Evolutionary conservation across 2,329 filamentous ascomycete species (phyloP), one percentile per base, ranked within the genome.

Genomic region (Trichoderma sp.): DNA sequence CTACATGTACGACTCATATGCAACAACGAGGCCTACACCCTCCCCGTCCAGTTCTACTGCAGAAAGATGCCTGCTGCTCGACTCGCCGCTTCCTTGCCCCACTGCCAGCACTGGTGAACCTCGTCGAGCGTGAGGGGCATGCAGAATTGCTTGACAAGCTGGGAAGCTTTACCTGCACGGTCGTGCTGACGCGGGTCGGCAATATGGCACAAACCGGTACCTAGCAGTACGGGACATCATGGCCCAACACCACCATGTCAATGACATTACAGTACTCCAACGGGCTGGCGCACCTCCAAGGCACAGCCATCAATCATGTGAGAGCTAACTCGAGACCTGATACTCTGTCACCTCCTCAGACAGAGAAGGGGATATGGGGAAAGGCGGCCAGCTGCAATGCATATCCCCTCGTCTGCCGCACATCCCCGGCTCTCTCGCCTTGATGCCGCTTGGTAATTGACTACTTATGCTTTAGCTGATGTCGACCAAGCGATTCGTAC

Each of bases 111-210:
- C 50, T 28, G 28, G 47, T 9, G 26, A 39, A 47, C 41, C 41
- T 63, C 60, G 60, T 47, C 17, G 60, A 63, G 48, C 24, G 44
- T 45, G 59, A 62, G 59, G 59, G 50, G 60, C 60, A 63, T 47
- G 60, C 48, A 63, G 41, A 21, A 54, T n/a, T 26, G 24, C 3
- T 39, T 24, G 43, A 34, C 30, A 43, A 47, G 50, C 57, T 60
- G 57, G 28, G 50, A 39, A 39, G 57, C 50, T 63, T 55, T 50
- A 10, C 26, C 50, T 47, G 50, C 60, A 30, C 15, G 55, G 50
- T 39, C 34, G 34, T 55, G 41, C 41, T 47, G 51, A n/a, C 48
- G 47, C 60, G 54, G 19, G 24, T 47, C n/a, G 50, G 50, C 14
- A 39, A 39, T 10, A 55, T 21, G 47, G 59, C 48, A 61, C 47